Percentiles rank a stretch among this genome's conserved stretches.
phyloP scores from a whole-genome alignment of 345 rosid species.

The Citrus medica region DNA sequence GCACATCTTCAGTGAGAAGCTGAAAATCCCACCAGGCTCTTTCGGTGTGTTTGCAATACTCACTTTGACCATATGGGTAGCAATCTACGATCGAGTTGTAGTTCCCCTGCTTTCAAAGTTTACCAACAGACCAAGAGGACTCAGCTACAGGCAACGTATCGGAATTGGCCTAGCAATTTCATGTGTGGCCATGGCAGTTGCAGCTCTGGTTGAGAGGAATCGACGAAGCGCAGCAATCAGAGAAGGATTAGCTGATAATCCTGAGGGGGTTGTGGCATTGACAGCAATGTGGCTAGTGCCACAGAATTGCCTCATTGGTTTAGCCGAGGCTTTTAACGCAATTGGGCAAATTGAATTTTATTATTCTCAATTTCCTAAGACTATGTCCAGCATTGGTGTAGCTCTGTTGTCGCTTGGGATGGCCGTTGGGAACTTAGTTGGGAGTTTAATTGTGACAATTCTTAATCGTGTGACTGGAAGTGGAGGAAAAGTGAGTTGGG shows the following conservation, averaged over 20 bases:
- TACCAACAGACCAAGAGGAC: constrained; percentile 30
- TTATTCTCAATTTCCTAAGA: constrained; percentile 51
- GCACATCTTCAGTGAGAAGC: constrained; percentile 11
- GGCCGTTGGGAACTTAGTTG: constrained; percentile 35
- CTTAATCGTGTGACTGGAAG: constrained; percentile 15
- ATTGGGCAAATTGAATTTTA: constrained; percentile 57
- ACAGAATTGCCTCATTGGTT: constrained; percentile 37
- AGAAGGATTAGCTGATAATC: constrained; percentile 24
- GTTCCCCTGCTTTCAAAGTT: constrained; percentile 31
- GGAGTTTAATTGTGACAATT: constrained; percentile 31
- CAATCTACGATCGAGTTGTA: constrained; percentile 35
- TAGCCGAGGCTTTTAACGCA: constrained; percentile 43
- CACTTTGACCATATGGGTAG: constrained; percentile 43
- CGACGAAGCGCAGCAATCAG: constrained; percentile 26
- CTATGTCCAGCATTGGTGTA: constrained; percentile 49
- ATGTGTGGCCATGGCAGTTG: constrained; percentile 25
- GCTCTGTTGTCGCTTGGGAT: constrained; percentile 32
- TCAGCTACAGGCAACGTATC: constrained; percentile 39
- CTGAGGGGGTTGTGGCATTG: constrained; percentile 18
- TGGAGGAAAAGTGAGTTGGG: constrained; percentile 38
- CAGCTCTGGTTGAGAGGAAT: constrained; percentile 37
- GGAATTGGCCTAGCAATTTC: constrained; percentile 42
- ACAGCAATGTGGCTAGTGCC: constrained; percentile 47
- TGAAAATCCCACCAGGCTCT: constrained; percentile 41
- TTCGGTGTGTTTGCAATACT: constrained; percentile 31